Conservation (phyloP, 768 basidiomycete species). For the Candolleomyces efflorescens region DNA sequence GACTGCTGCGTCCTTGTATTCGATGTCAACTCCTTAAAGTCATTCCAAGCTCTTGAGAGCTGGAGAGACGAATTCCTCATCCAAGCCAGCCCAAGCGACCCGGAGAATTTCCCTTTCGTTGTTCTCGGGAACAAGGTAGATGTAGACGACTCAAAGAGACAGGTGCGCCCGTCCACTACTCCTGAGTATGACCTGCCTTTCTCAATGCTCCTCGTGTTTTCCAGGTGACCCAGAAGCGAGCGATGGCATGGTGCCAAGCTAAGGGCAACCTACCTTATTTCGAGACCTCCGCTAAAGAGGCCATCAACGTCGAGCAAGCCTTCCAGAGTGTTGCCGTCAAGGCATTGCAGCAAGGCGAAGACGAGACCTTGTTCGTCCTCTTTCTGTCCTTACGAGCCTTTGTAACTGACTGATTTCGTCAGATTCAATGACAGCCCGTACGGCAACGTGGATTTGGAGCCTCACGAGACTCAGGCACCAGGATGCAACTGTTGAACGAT, state of each 20-base stretch:
- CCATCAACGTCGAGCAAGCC: slow-evolving; percentile 99
- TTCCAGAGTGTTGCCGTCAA: slow-evolving; percentile 99
- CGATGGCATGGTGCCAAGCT: slow-evolving; percentile 99
- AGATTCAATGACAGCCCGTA: neutral
- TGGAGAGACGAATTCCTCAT: slow-evolving; percentile 99
- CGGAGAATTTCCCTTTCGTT: slow-evolving; percentile 99
- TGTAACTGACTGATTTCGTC: neutral
- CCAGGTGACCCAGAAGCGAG: slow-evolving; percentile 97
- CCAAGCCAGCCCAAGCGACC: slow-evolving; percentile 96
- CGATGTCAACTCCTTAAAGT: slow-evolving; percentile 98
- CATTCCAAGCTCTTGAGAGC: slow-evolving; percentile 97
- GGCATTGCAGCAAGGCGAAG: slow-evolving; percentile 77
- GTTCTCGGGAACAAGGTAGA: slow-evolving; percentile 99
- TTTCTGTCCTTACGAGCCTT: neutral
- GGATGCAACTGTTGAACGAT: slow-evolving; percentile 2
- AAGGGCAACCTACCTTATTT: slow-evolving; percentile 99
- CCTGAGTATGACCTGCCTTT: too few relatives aligned
- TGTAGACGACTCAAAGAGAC: slow-evolving; percentile 96
- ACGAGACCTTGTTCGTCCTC: neutral
- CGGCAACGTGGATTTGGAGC: neutral
- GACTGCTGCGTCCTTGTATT: slow-evolving; percentile 99
- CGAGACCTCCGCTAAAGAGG: slow-evolving; percentile 99
- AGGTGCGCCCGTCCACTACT: slow-evolving; percentile 47
- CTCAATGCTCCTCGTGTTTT: too few relatives aligned
- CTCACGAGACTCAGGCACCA: neutral